These are phyloP conservation scores for Cardamine occulta DNA, from an alignment of 345 rosid species.

Conservation along the genomic window DNA sequence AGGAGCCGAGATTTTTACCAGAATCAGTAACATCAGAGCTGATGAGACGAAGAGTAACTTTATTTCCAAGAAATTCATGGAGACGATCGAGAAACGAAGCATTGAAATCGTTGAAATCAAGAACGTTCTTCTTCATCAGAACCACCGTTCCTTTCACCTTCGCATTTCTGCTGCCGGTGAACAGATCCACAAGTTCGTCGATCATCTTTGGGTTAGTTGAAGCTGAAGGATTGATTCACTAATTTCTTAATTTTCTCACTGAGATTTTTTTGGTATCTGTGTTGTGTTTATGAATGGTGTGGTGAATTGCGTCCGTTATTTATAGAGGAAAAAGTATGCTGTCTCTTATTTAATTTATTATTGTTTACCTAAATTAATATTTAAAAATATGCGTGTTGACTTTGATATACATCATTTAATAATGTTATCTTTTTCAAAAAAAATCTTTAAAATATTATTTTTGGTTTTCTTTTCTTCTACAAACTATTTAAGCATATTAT, in stretches of 20 bases:
- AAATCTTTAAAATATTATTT: no score
- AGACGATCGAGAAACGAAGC: slow-evolving; percentile 69
- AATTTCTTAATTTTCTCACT: not conserved
- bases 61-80: slow-evolving; percentile 63
- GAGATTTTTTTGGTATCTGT: not conserved
- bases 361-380: no score
- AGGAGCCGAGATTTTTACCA: slow-evolving; percentile 31
- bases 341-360: no score
- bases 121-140: slow-evolving; percentile 85
- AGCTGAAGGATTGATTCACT: not conserved
- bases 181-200: slow-evolving; percentile 34
- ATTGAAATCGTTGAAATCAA: slow-evolving; percentile 78
- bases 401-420: no score
- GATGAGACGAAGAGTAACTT: slow-evolving; percentile 73
- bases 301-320: not conserved
- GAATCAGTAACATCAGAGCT: slow-evolving; percentile 60
- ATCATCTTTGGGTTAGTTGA: slow-evolving; percentile 25
- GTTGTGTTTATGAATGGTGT: not conserved
- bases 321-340: not conserved
- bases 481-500: no score
- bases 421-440: no score
- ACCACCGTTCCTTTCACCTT: slow-evolving; percentile 72
- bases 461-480: no score
- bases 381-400: no score
- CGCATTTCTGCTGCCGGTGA: slow-evolving; percentile 38